Conservation (phyloP, 306 rosid genomes). For the Albizia julibrissin region DNA sequence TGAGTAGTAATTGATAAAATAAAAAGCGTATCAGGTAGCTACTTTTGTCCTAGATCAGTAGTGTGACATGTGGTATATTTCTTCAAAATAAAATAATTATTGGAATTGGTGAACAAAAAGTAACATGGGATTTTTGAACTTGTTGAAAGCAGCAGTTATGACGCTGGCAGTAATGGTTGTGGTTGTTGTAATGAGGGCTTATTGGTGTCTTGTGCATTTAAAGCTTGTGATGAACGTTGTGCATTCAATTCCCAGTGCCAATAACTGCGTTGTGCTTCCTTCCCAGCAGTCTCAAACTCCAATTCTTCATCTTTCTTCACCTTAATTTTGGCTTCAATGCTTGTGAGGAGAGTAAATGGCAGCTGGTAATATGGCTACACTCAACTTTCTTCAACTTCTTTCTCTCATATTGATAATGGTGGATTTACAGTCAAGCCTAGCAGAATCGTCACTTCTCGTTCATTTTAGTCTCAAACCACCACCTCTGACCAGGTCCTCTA, state of each 20-base stretch:
- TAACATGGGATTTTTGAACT: constrained; percentile 35
- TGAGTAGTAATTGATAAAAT: background rate
- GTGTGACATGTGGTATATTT: background rate
- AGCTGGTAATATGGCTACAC: constrained; percentile 30
- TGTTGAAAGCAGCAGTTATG: constrained; percentile 50
- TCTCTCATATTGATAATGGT: constrained; percentile 30
- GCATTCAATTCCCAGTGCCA: constrained; percentile 21
- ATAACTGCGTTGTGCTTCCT: constrained; percentile 12
- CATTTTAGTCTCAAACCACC: constrained; percentile 51
- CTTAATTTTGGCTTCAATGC: constrained; percentile 33
- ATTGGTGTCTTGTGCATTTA: constrained; percentile 22
- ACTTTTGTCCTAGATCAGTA: background rate
- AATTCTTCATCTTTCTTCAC: background rate
- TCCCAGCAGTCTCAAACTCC: constrained; percentile 14
- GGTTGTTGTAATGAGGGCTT: constrained; percentile 51
- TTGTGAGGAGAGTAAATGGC: constrained; percentile 4
- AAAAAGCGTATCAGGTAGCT: background rate
- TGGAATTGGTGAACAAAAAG: constrained; percentile 32
- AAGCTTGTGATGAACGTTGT: constrained; percentile 13
- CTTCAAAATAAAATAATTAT: background rate
- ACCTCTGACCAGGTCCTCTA: constrained; percentile 44
- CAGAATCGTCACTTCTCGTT: constrained; percentile 36
- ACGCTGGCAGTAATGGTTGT: constrained; percentile 47
- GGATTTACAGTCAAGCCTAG: background rate
- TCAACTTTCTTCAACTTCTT: constrained; percentile 33